Evolutionary conservation across 768 basidiomycete genomes (phyloP), one percentile per base, ranked within the genome.

Genomic region (Russula abietina): DNA sequence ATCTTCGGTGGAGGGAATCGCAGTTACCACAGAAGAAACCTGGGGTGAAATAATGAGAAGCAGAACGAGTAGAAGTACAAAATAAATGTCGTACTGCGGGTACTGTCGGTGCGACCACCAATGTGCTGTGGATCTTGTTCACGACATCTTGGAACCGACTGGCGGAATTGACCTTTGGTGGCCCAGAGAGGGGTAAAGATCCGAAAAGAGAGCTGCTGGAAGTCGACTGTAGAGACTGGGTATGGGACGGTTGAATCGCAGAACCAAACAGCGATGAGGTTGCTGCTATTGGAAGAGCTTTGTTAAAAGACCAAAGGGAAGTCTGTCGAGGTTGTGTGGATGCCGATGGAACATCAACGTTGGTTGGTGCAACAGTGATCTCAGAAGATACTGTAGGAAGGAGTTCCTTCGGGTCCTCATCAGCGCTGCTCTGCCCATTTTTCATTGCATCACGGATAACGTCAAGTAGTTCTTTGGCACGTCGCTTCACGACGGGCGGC

Each of bases 91-190:
- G 10, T 58, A 81, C 80, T 70, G 77, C 75, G 19, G 83, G 79
- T 39, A 79, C 70, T 4, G 78, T 72, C 9, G 88, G 87, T 16
- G 80, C 79, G 67, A 89, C 78, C 5, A 82, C 78, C 28, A 92
- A 75, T 22, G 81, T 80, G 57, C 80, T 79, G 69, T 91, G 87
- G 56, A 92, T 90, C 63, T 78, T 83, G n/a, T 79, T 73, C 28
- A 88, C 77, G 17, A 89, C 74, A 22, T 81, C 81, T 36, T 76
- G 73, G 69, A 88, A 86, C 38, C 72, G 75, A 61, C 17, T 26
- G 5, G 2, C 0, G 3, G n/a, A 17, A 30, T 39, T 46, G 52
- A 22, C 4, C 36, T 32, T 58, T 32, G 56, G 16, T 1, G 5
- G 11, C 1, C 33, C 36, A 45, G 54, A 28, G 11, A 55, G 59